A percentile compares a stretch with the other conserved stretches of the same genome.
phyloP scores from a whole-genome alignment of 2,329 filamentous ascomycete species.

The Diplodia seriata region DNA sequence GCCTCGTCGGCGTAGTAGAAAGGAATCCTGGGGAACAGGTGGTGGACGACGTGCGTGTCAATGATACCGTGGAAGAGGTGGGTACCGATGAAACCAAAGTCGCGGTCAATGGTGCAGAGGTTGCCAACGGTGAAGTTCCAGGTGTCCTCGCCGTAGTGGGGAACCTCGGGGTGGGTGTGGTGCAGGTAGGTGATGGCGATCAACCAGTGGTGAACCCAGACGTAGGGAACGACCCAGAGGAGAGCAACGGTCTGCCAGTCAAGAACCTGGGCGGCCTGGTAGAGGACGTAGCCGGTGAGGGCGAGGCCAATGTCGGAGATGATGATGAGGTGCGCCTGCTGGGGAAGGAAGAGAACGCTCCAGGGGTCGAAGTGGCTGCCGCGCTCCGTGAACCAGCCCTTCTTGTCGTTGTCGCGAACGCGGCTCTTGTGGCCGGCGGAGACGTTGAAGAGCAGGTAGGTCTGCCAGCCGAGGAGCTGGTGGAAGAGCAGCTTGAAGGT shows the following conservation, averaged over 20 bases:
- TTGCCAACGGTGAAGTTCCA: constrained; percentile 71
- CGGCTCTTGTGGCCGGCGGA: constrained; percentile 31
- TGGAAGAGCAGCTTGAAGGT: constrained; percentile 64
- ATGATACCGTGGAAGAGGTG: constrained; percentile 72
- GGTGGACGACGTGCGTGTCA: constrained; percentile 69
- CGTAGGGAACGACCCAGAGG: constrained; percentile 69
- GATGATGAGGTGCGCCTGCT: constrained; percentile 63
- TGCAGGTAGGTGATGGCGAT: constrained; percentile 79
- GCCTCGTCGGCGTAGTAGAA: constrained; percentile 68
- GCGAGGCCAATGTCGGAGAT: constrained; percentile 68
- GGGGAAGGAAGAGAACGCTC: constrained; percentile 66
- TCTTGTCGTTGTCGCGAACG: constrained; percentile 29
- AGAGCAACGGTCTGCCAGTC: constrained; percentile 59
- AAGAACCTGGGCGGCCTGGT: constrained; percentile 60
- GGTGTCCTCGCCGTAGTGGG: constrained; percentile 64
- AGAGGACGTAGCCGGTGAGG: constrained; percentile 57
- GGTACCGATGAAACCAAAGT: constrained; percentile 69
- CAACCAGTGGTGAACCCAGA: constrained; percentile 76
- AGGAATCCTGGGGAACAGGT: constrained; percentile 66
- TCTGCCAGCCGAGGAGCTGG: constrained; percentile 70
- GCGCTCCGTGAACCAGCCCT: constrained; percentile 28
- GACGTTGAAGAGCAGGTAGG: constrained; percentile 67
- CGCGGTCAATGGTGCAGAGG: constrained; percentile 68
- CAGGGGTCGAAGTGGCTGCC: constrained; percentile 66
- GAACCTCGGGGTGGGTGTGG: constrained; percentile 67